phyloP scores from a whole-genome alignment of 164 flowering plant genomes.

The Aristolochia fimbriata region DNA sequence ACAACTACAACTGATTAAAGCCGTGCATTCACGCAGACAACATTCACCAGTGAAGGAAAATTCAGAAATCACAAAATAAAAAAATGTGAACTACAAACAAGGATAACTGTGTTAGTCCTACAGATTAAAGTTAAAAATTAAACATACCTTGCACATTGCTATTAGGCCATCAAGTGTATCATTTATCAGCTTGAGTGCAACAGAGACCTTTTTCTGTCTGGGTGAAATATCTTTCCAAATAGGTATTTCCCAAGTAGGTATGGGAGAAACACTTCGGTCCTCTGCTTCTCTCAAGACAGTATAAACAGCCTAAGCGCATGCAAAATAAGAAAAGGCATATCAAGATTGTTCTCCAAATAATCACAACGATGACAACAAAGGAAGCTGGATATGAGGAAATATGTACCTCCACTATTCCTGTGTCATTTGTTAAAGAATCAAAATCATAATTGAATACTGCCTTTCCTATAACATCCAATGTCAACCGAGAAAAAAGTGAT shows the following conservation, averaged over 20 bases:
- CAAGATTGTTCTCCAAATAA: background rate
- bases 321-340: background rate
- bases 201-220: slow-evolving; percentile 57
- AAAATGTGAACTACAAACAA: too few relatives aligned
- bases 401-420: slow-evolving; percentile 88
- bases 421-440: slow-evolving; percentile 83
- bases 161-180: slow-evolving; percentile 65
- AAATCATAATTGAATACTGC: slow-evolving; percentile 98
- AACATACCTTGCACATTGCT: slow-evolving; percentile 79
- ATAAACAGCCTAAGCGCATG: slow-evolving; percentile 69
- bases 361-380: too few relatives aligned
- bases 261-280: slow-evolving; percentile 72
- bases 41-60: too few relatives aligned
- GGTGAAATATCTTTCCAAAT: slow-evolving; percentile 98
- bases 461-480: slow-evolving; percentile 95
- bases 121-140: background rate
- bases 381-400: background rate
- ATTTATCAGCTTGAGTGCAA: slow-evolving; percentile 73
- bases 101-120: too few relatives aligned
- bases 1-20: too few relatives aligned
- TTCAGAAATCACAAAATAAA: too few relatives aligned
- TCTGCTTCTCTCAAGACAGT: slow-evolving; percentile 92
- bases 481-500: slow-evolving; percentile 87
- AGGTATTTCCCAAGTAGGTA: slow-evolving; percentile 91
- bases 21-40: too few relatives aligned